Evolutionary conservation across 345 rosid genomes (phyloP), one percentile per base, ranked within the genome.

Genomic region (Hibiscus trionum): DNA sequence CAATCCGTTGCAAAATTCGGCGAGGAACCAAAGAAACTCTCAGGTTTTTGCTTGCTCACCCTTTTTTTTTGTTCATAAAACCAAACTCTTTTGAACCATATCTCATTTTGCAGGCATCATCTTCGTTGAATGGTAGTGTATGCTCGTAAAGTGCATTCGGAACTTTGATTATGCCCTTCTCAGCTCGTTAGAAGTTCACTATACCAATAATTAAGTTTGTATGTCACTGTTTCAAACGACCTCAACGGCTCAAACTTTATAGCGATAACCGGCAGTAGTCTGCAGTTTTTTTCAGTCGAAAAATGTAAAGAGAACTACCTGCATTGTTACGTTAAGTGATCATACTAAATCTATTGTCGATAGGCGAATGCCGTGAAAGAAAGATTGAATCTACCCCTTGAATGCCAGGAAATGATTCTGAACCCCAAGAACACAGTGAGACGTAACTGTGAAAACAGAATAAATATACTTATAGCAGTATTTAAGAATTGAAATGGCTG

Each of bases 1-100:
- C 91, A 19, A 88, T 91, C 75, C 88, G 89, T 5, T 94, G 93
- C 86, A 94, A 91, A 90, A 82, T 91, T 76, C 87, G 96, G 3
- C 88, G 89, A 15, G 93, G 95, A 76, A 94, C 98, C 0, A 91
- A 90, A 80, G 96, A 88, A 84, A 91, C 97, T 11, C 80, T 91
- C 52, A 87, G 97, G 97, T 84, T 66, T 74, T 57, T 15, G 3
- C 49, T 52, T 73, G 11, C 17, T 52, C 58, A 21, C 31, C 9
- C 44, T 15, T 50, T 6, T 50, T 29, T 26, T 26, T 35, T 35
- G 15, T 14, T 39, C 7, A 17, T 39, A 17, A 53, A 7, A 53
- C 58, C 68, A 63, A n/a, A 16, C 9, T 64, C 52, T 12, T 4
- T 1, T 33, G 7, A 60, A 1, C 5, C 17, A 47, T 14, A 1